Base-by-base conservation (phyloP, 306 rosid genomes). In the Cicer arietinum region DNA sequence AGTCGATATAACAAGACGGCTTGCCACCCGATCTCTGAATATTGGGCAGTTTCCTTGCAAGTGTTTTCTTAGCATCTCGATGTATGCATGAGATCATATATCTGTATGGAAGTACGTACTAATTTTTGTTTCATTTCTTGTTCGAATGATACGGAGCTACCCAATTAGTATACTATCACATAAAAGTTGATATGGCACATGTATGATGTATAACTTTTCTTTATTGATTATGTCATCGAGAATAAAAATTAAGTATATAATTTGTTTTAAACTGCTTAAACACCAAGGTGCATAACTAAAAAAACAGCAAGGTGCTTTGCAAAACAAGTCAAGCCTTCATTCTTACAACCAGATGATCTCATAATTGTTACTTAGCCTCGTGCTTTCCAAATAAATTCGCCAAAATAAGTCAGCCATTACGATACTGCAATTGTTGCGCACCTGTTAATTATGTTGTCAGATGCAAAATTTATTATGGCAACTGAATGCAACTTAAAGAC, bases 11-110 rank as follows among this genome's bases (percentile, higher is more conserved):
- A 17, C 39, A 76, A 58, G 72, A 18, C 58, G 50, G 70, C 69
- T 71, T 41, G 68, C 77, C 75, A 40, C 71, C 75, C 42, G 50
- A 66, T 73, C 44, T 43, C 72, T 48, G 56, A 79, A 61, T 69
- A 56, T 37, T 48, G 51, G 9, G 58, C n/a, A 42, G 1, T 62
- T 64, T 56, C 42, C 10, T 57, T 65, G 44, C 46, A 35, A 62
- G 20, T 45, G 37, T 74, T 69, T 25, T 45, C 44, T 58, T 65
- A 42, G 72, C 37, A 66, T 80, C 51, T 50, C 67, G 37, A 69
- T 25, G 25, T 25, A 69, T 75, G 46, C 18, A 7, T n/a, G 50
- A 10, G 59, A 67, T 52, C n/a, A 14, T 66, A 14, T 66, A 53
- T 59, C 43, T 77, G 11, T 42, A 5, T 6, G 12, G 11, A 20